Base-by-base conservation (phyloP, 2,329 filamentous ascomycete species). In the Aspergillus arachidicola region DNA sequence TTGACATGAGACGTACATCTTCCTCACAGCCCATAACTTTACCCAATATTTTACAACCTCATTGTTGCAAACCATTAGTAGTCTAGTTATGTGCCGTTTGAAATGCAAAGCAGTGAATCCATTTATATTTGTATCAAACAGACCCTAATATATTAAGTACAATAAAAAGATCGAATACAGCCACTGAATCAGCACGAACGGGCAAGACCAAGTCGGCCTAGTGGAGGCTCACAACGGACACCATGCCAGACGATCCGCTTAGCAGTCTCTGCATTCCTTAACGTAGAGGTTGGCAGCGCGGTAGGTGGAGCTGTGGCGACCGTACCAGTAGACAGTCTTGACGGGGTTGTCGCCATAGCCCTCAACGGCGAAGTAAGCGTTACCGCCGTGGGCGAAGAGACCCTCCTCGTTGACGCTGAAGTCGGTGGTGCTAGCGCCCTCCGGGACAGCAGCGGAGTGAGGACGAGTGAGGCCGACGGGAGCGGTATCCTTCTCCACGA, bases 241-340 rank as follows among this genome's bases (percentile, higher is more conserved):
- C 23, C 14, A 3, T 30, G 7, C 16, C 26, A 6, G 46, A 50
- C 32, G 32, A 38, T 5, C 12, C 2, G 57, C 48, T 59, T 66
- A 68, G 58, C 66, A 70, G 21, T 65, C 66, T 65, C 66, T 69
- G 59, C 64, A 70, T 63, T 73, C 32, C 51, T 55, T 55, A 1
- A 55, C 51, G 4, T 32, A 38, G 51, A 55, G 51, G 32, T 55
- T 60, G 41, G 59, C 57, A 28, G 45, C 21, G 32, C 32, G 61
- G 53, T 71, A 72, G 55, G 64, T 64, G n/a, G 68, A 63, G 30
- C 58, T 71, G 60, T 75, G 72, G 41, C 61, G 58, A 23, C 65
- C 72, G 32, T 71, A 72, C 72, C 72, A 75, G 59, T 65, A 72
- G 57, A 74, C 62, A 45, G 68, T 65, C 66, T 73, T 72, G 36